Conservation (phyloP, 2,329 filamentous ascomycete species). For the Grosmannia clavigera region DNA sequence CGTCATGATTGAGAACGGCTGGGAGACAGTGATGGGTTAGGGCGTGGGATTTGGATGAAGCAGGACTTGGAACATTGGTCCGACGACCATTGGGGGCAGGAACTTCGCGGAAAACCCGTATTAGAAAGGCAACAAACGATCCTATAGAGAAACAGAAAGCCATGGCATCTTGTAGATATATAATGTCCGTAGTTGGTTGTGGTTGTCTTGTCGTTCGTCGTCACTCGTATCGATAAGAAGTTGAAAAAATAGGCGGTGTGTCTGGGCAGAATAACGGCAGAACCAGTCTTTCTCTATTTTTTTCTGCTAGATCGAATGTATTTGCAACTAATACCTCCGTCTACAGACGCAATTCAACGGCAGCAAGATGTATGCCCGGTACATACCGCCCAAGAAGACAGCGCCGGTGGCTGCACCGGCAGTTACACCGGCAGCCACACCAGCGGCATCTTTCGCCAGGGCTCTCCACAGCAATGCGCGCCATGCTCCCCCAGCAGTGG, state of each 20-base stretch:
- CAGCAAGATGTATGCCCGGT: conserved; percentile 21
- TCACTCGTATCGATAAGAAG: conserved; percentile 5
- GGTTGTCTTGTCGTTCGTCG: too few species aligned
- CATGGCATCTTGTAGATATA: too few species aligned
- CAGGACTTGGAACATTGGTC: background rate
- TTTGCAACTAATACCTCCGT: background rate
- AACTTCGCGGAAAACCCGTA: too few species aligned
- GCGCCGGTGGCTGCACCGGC: conserved; percentile 2
- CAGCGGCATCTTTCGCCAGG: conserved; percentile 7
- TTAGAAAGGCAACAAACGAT: too few species aligned
- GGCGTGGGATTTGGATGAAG: background rate
- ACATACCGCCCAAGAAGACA: conserved; percentile 21
- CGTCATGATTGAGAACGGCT: conserved; percentile 42
- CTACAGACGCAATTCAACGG: background rate
- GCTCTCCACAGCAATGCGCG: conserved; percentile 7
- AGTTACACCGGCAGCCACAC: background rate
- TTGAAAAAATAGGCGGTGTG: conserved; percentile 6
- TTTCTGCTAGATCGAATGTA: background rate
- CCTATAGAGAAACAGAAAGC: too few species aligned
- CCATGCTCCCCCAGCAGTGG: background rate
- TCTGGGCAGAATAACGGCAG: background rate
- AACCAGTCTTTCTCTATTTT: background rate
- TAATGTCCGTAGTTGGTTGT: too few species aligned
- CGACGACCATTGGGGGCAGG: background rate
- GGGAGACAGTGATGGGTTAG: conserved; percentile 29